These are phyloP conservation scores for Sarcodon aspratus DNA, from an alignment of 768 basidiomycete genomes.

Conservation along the genomic window DNA sequence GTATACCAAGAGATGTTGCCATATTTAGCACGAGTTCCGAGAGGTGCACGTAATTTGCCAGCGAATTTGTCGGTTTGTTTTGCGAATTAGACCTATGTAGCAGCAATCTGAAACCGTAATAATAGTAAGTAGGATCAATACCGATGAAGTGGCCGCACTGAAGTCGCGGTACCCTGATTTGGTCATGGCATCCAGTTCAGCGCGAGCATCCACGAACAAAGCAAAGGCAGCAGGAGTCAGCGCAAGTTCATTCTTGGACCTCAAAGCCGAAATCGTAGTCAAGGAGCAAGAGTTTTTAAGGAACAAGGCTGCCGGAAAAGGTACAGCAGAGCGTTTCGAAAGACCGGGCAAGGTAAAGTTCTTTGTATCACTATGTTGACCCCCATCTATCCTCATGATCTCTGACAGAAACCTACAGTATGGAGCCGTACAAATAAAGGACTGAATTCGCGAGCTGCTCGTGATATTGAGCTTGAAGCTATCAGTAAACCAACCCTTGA, in stretches of 20 bases:
- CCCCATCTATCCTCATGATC: background rate
- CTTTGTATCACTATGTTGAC: background rate
- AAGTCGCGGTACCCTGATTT: no score
- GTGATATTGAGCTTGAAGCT: slow-evolving; percentile 63
- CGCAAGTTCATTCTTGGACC: slow-evolving; percentile 70
- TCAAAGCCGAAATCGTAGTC: slow-evolving; percentile 47
- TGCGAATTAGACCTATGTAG: no score
- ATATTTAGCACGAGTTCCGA: no score
- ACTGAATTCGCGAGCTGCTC: slow-evolving; percentile 45
- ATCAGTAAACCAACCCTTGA: slow-evolving; percentile 63
- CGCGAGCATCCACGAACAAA: slow-evolving; percentile 40
- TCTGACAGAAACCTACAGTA: slow-evolving; percentile 55
- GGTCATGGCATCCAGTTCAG: slow-evolving; percentile 7
- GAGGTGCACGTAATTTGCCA: no score
- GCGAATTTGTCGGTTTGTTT: no score
- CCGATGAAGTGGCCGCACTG: no score
- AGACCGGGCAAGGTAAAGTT: slow-evolving; percentile 56
- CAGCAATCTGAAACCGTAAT: no score
- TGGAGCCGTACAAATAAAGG: slow-evolving; percentile 76
- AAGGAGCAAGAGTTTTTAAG: slow-evolving; percentile 54
- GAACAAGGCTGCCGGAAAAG: slow-evolving; percentile 49
- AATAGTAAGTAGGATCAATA: no score
- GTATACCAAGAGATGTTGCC: no score
- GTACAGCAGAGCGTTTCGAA: slow-evolving; percentile 42
- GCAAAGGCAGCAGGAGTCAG: slow-evolving; percentile 61